Conservation (phyloP, 2,329 filamentous ascomycete species). For the Kalmusia sp. region DNA sequence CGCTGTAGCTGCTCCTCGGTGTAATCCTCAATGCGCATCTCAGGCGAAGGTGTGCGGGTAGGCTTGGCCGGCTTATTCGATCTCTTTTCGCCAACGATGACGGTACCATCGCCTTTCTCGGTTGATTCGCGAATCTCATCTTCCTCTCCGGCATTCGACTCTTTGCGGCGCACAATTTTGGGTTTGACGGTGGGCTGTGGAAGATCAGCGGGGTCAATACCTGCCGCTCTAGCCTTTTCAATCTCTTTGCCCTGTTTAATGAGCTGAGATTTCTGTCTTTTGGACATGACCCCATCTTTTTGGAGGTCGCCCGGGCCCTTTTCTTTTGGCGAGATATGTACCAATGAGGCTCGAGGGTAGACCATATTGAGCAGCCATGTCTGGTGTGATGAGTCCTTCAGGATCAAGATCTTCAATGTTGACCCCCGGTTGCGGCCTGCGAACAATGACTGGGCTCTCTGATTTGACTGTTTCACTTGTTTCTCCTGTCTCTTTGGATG, state of each 20-base stretch:
- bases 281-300: conserved; percentile 86
- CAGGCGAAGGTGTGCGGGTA: conserved; percentile 66
- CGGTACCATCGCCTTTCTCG: conserved; percentile 45
- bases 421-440: conserved; percentile 27
- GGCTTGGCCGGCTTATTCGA: conserved; percentile 55
- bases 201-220: conserved; percentile 46
- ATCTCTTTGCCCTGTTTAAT: conserved; percentile 65
- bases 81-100: conserved; percentile 50
- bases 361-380: conserved; percentile 50
- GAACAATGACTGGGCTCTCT: conserved; percentile 35
- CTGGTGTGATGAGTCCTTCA: conserved; percentile 44
- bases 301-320: conserved; percentile 80
- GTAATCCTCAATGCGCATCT: conserved; percentile 68
- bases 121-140: conserved; percentile 42
- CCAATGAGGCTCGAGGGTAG: conserved; percentile 47
- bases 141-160: conserved; percentile 46
- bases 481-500: conserved; percentile 32
- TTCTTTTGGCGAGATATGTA: conserved; percentile 65
- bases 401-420: conserved; percentile 39
- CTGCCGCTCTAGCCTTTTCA: conserved; percentile 48
- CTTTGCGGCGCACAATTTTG: conserved; percentile 44
- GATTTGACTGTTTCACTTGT: conserved; percentile 30
- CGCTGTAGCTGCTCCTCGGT: conserved; percentile 78
- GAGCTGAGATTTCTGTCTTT: conserved; percentile 71
- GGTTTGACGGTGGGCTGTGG: conserved; percentile 42